Base-by-base conservation (phyloP, 371 early-diverging fungal genomes). In the Capillidium heterosporum region DNA sequence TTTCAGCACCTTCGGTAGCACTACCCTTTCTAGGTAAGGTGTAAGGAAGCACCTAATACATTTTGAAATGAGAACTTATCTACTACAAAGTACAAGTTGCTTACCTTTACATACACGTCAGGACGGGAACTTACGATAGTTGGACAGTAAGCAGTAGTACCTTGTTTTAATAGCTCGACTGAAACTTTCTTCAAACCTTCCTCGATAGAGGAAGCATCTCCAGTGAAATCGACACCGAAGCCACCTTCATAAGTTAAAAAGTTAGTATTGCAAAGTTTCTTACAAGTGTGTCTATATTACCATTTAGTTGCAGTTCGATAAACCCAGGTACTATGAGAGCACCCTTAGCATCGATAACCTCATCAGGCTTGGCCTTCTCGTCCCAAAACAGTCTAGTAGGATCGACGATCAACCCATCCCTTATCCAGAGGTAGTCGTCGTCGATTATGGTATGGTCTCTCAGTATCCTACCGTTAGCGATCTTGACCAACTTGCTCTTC, bases 301-400 rank as follows among this genome's bases (percentile, higher is more conserved):
- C 89, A 58, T 89, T 89, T 57, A 89, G 79, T 65, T 89, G 88
- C 13, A 85, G 66, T 59, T 89, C 89, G 40, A 89, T 78, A 53
- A 77, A 87, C 5, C 89, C 89, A 23, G 89, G 86, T 1, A 75
- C 81, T 23, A 87, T 76, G 10, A 89, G 66, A 32, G 76, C 57
- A 49, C 84, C 82, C 42, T 78, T 64, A 39, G 84, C 84, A 69
- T 89, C 84, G 58, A 89, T 77, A 48, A 79, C 74, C 23, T 70
- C 64, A 63, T 84, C 85, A 7, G 87, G 81, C 31, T 71, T 73
- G 51, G 75, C 71, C 57, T 75, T 73, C 35, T 74, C 76, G 48
- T 71, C 68, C 65, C 78, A 89, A 61, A 89, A 89, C 51, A 80
- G 65, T 46, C 67, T 66, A 57, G 77, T 77, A 1, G 86, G 85